A percentile compares a stretch with the other conserved stretches of the same genome.
phyloP scores from a whole-genome alignment of 805 yeast genomes.

The Starmerella bombicola region DNA sequence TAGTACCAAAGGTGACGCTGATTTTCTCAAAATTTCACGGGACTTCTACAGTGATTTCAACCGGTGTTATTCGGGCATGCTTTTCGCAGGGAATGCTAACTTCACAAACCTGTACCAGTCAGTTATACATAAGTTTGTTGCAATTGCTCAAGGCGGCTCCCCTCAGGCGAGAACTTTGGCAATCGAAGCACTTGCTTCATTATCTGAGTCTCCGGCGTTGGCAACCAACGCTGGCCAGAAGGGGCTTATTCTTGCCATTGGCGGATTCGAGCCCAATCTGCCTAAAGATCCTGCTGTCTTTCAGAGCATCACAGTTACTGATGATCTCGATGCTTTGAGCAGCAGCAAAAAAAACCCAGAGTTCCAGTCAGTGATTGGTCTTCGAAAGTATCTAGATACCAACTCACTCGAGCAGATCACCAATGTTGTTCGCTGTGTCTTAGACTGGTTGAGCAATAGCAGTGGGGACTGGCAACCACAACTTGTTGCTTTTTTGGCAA shows the following conservation, averaged over 20 bases:
- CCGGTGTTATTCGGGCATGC: conserved; percentile 43
- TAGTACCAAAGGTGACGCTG: conserved; percentile 25
- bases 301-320: background rate
- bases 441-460: conserved; percentile 8
- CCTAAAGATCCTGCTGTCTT: conserved; percentile 7
- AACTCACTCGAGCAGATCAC: conserved; percentile 7
- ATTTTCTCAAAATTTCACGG: conserved; percentile 37
- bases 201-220: conserved; percentile 29
- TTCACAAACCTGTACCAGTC: conserved; percentile 40
- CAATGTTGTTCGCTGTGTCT: conserved; percentile 5
- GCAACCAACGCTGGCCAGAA: conserved; percentile 25
- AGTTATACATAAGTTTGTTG: conserved; percentile 20
- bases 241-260: conserved; percentile 22
- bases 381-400: conserved; percentile 11
- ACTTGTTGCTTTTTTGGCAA: conserved; percentile 52
- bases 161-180: conserved; percentile 28
- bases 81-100: conserved; percentile 51
- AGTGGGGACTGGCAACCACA: conserved; percentile 39
- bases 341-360: background rate
- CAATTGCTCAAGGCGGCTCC: conserved; percentile 23
- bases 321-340: background rate
- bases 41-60: conserved; percentile 32
- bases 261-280: conserved; percentile 21
- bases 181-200: conserved; percentile 34
- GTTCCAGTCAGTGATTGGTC: conserved; percentile 1